Conservation (phyloP, 176 grass and related monocot species). For the Eremochloa ophiuroides region DNA sequence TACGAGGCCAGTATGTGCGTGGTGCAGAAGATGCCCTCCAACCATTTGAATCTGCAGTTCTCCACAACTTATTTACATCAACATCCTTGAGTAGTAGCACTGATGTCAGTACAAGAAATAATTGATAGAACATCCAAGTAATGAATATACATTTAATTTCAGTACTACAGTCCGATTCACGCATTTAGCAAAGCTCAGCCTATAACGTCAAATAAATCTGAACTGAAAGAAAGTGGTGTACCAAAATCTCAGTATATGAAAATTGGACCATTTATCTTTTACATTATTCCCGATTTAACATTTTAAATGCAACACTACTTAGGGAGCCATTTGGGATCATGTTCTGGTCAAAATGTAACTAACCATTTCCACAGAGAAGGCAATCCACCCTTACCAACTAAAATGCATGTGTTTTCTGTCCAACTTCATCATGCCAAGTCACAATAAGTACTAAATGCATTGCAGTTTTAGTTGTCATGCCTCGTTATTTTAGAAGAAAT, state of each 20-base stretch:
- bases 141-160: neutral
- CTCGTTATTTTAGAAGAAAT: neutral
- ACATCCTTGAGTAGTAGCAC: constrained; percentile 56
- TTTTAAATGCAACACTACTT: neutral
- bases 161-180: neutral
- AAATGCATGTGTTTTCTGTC: neutral
- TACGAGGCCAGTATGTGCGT: constrained; percentile 76
- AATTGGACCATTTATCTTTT: neutral
- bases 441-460: neutral
- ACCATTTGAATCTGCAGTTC: constrained; percentile 76
- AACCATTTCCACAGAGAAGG: neutral
- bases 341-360: neutral
- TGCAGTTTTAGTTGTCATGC: neutral
- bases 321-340: neutral
- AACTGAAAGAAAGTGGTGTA: neutral
- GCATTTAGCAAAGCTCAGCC: neutral
- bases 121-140: constrained; percentile 5
- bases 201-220: neutral
- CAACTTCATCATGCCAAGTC: neutral
- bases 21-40: constrained; percentile 96
- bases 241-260: neutral
- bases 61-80: constrained; percentile 77
- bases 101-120: constrained; percentile 30
- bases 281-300: neutral
- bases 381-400: neutral